Conservation (phyloP, 139 green algal species). For the Chlamydomonas eustigma region DNA sequence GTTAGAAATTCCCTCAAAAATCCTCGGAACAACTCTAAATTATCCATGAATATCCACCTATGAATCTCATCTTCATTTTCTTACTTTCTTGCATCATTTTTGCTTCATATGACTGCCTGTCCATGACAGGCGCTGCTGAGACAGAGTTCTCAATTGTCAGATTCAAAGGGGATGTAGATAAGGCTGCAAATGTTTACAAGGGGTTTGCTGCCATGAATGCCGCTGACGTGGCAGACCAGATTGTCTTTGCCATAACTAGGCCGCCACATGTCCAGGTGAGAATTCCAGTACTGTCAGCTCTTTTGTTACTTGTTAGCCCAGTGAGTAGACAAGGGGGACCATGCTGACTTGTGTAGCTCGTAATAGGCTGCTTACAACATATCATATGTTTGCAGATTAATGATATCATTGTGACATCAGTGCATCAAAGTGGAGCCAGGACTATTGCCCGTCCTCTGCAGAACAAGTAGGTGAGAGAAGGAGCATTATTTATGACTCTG, state of each 20-base stretch:
- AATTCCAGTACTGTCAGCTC: background rate
- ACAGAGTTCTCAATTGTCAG: conserved; percentile 81
- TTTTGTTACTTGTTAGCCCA: background rate
- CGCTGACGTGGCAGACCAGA: conserved; percentile 81
- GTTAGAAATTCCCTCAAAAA: conserved; percentile 14
- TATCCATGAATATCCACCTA: too few species aligned
- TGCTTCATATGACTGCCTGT: too few species aligned
- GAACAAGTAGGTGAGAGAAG: too few species aligned
- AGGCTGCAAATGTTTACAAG: conserved; percentile 68
- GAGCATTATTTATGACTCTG: too few species aligned
- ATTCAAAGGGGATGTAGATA: conserved; percentile 45
- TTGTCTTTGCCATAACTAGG: conserved; percentile 58
- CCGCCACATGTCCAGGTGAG: background rate
- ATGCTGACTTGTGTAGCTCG: background rate
- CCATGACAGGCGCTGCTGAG: conserved; percentile 57
- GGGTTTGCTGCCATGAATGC: conserved; percentile 63
- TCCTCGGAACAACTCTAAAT: too few species aligned
- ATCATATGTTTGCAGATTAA: conserved; percentile 54
- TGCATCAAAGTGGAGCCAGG: conserved; percentile 51
- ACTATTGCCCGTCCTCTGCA: conserved; percentile 21
- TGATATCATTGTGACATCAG: conserved; percentile 56
- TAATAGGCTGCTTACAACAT: conserved; percentile 20
- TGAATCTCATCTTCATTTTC: too few species aligned
- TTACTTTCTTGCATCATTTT: too few species aligned
- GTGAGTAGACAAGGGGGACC: background rate